Evolutionary conservation across 371 early-diverging fungal species (phyloP).

Genomic region (Mortierella sp.): DNA sequence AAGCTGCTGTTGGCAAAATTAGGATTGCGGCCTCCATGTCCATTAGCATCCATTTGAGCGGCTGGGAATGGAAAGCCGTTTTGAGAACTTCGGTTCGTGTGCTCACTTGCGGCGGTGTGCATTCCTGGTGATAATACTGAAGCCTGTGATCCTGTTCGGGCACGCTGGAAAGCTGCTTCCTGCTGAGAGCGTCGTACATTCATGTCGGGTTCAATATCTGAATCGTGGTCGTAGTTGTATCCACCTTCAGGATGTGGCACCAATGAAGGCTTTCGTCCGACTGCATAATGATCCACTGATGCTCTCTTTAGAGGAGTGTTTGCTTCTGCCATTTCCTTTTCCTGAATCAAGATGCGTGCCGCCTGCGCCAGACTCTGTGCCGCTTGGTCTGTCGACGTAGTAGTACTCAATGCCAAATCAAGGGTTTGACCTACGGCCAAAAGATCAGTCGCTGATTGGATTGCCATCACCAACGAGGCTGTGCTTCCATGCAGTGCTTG

Average conservation of each 20-base stretch:
- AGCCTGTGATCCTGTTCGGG: slow-evolving; percentile 22
- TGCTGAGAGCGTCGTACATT: slow-evolving; percentile 3
- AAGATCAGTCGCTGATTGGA: slow-evolving; percentile 43
- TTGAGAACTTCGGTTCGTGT: neutral
- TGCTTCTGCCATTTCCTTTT: slow-evolving; percentile 49
- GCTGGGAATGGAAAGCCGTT: slow-evolving; percentile 17
- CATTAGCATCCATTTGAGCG: slow-evolving; percentile 1
- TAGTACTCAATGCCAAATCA: slow-evolving; percentile 32
- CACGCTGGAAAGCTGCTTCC: neutral
- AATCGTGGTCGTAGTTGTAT: slow-evolving; percentile 39
- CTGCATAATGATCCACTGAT: slow-evolving; percentile 5
- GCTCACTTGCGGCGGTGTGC: slow-evolving; percentile 11
- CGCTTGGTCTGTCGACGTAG: slow-evolving; percentile 42
- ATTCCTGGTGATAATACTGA: slow-evolving; percentile 14
- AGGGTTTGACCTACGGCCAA: slow-evolving; percentile 32
- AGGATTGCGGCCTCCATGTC: neutral
- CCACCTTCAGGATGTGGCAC: slow-evolving; percentile 6
- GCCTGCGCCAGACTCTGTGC: slow-evolving; percentile 50
- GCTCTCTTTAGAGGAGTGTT: neutral
- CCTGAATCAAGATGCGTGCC: slow-evolving; percentile 52
- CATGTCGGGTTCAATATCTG: slow-evolving; percentile 39
- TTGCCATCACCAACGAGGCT: slow-evolving; percentile 39
- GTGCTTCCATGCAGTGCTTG: slow-evolving; percentile 41
- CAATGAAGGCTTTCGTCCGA: slow-evolving; percentile 16
- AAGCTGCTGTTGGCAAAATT: slow-evolving; percentile 23